Conservation (phyloP, 2,329 filamentous ascomycete genomes). For the Hymenoscyphus salicellus region DNA sequence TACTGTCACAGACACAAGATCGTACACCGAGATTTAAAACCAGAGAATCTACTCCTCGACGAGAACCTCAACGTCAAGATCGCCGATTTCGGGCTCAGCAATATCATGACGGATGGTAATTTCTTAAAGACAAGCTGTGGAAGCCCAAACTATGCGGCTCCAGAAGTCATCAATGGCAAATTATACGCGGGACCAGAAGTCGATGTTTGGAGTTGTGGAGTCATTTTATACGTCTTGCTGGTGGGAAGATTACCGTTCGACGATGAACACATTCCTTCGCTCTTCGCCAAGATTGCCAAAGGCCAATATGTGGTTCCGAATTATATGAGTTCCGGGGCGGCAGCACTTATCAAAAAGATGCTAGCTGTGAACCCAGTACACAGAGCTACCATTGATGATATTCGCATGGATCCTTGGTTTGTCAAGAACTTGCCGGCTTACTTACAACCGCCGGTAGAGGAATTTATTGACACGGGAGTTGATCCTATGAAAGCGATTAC, state of each 20-base stretch:
- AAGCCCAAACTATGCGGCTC: constrained; percentile 96
- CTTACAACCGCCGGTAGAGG: constrained; percentile 80
- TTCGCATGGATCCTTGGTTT: constrained; percentile 93
- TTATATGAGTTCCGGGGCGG: constrained; percentile 84
- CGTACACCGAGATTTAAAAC: constrained; percentile 94
- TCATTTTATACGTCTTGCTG: constrained; percentile 81
- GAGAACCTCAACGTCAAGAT: constrained; percentile 98
- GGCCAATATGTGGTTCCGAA: constrained; percentile 89
- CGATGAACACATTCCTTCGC: constrained; percentile 94
- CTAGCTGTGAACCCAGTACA: constrained; percentile 92
- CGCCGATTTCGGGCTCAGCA: constrained; percentile 96
- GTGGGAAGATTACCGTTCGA: constrained; percentile 89
- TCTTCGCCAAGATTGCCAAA: constrained; percentile 96
- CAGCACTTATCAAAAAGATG: constrained; percentile 84
- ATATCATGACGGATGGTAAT: constrained; percentile 99
- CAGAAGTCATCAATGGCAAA: constrained; percentile 96
- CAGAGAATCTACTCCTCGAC: constrained; percentile 92
- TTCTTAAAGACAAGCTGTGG: constrained; percentile 98
- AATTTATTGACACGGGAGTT: constrained; percentile 90
- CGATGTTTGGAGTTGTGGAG: constrained; percentile 95
- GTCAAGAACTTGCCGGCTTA: constrained; percentile 81
- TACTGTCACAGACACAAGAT: constrained; percentile 99
- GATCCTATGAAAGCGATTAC: constrained; percentile 90
- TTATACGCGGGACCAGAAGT: constrained; percentile 96
- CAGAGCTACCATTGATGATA: constrained; percentile 89